These are phyloP conservation scores for Aquilaria malaccensis DNA, from an alignment of 345 rosid genomes.

Conservation along the genomic window DNA sequence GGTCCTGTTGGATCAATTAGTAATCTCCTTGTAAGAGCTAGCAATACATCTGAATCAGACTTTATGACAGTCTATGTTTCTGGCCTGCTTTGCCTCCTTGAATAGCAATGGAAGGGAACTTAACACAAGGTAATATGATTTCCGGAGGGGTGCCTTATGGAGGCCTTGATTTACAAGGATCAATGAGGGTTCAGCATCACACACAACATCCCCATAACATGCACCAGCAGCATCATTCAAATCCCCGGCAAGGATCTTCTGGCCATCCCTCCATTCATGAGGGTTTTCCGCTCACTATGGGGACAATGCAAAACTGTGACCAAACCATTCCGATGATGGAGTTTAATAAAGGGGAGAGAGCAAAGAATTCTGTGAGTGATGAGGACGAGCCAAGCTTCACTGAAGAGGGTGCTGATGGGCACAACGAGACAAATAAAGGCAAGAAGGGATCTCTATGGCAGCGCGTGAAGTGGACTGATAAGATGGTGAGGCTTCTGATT, in stretches of 20 bases:
- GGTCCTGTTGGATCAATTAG: too few species aligned
- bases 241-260: constrained; percentile 35
- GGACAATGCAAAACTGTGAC: constrained; percentile 52
- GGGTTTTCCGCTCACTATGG: constrained; percentile 69
- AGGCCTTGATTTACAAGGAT: constrained; percentile 68
- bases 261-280: constrained; percentile 40
- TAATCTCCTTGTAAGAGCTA: too few species aligned
- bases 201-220: constrained; percentile 38
- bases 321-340: constrained; percentile 36
- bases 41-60: too few species aligned
- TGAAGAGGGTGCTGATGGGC: constrained; percentile 65
- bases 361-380: constrained; percentile 59
- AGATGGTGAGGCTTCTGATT: constrained; percentile 86
- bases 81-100: background rate
- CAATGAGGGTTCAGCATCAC: constrained; percentile 52
- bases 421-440: constrained; percentile 40
- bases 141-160: constrained; percentile 48
- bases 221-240: constrained; percentile 48
- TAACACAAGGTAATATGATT: constrained; percentile 61
- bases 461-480: constrained; percentile 92
- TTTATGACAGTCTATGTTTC: too few species aligned
- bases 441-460: constrained; percentile 82
- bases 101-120: constrained; percentile 57
- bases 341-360: constrained; percentile 50
- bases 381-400: constrained; percentile 79